These are phyloP conservation scores for Quercus berberidifolia DNA, from an alignment of 306 rosid genomes.

Conservation along the genomic window DNA sequence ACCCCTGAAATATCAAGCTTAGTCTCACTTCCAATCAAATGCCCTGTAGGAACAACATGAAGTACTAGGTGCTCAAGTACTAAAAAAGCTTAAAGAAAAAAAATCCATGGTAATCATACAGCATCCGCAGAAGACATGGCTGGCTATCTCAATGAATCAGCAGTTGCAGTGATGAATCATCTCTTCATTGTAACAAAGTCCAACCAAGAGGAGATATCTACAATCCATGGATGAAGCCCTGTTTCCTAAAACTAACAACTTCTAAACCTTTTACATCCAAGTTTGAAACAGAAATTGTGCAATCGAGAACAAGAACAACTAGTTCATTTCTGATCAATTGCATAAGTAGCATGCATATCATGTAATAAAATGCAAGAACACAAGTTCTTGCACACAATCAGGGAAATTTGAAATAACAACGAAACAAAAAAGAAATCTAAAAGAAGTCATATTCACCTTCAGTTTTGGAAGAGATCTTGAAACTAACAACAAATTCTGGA, in stretches of 20 bases:
- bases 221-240: conserved; percentile 25
- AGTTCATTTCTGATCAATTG: conserved; percentile 10
- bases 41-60: conserved; percentile 34
- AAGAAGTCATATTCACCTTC: conserved; percentile 64
- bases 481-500: conserved; percentile 80
- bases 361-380: neutral
- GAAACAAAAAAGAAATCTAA: conserved; percentile 6
- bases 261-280: conserved; percentile 24
- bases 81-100: conserved; percentile 4
- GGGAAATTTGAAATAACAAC: conserved; percentile 8
- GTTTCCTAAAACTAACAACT: conserved; percentile 20
- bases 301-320: conserved; percentile 22
- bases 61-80: conserved; percentile 18
- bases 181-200: conserved; percentile 26
- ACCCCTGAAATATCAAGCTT: conserved; percentile 46
- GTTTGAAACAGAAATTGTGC: conserved; percentile 14
- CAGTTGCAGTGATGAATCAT: conserved; percentile 28
- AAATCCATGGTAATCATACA: conserved; percentile 21
- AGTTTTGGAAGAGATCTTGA: conserved; percentile 50
- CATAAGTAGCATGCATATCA: neutral
- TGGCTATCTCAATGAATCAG: conserved; percentile 26
- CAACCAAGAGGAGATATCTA: conserved; percentile 27
- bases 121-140: conserved; percentile 32
- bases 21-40: conserved; percentile 29
- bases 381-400: neutral